These are phyloP conservation scores for Cytospora piceicola DNA, from an alignment of 2,329 filamentous ascomycete genomes.

Conservation along the genomic window DNA sequence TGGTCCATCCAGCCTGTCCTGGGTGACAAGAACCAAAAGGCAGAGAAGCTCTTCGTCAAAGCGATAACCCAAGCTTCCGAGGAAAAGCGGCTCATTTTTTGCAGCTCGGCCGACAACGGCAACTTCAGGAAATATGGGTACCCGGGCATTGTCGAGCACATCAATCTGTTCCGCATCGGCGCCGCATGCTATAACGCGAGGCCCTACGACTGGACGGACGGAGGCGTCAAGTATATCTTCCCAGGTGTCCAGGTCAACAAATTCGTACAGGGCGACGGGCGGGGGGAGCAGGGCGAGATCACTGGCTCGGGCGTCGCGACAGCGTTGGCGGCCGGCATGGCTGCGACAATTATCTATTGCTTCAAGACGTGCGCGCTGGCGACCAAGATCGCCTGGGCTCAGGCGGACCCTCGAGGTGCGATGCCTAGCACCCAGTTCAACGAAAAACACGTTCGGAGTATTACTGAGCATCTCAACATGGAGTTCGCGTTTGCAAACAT, in stretches of 20 bases:
- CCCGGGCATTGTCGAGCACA: not conserved
- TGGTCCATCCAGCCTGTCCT: not conserved
- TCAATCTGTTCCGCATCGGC: not conserved
- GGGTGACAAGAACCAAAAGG: fast-evolving
- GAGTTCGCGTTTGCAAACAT: not conserved
- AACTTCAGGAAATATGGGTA: fast-evolving
- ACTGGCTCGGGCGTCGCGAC: not conserved
- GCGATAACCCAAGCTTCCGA: fast-evolving
- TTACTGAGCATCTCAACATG: not conserved
- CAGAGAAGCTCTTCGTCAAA: not conserved
- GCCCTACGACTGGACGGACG: not conserved
- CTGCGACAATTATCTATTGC: conserved; percentile 9
- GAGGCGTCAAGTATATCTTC: not conserved
- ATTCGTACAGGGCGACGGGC: not conserved
- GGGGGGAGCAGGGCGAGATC: not conserved
- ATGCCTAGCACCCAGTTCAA: not conserved
- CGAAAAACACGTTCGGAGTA: not conserved
- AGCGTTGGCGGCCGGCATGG: not conserved
- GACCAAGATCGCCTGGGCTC: not conserved
- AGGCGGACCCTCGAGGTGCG: not conserved
- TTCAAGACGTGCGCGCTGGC: conserved; percentile 2
- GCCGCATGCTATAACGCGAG: not conserved
- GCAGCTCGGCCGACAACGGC: conserved; percentile 1
- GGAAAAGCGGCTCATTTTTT: not conserved
- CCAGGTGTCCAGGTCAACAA: not conserved